phyloP scores from a whole-genome alignment of 768 basidiomycete genomes.

The Hemileccinum impolitum region DNA sequence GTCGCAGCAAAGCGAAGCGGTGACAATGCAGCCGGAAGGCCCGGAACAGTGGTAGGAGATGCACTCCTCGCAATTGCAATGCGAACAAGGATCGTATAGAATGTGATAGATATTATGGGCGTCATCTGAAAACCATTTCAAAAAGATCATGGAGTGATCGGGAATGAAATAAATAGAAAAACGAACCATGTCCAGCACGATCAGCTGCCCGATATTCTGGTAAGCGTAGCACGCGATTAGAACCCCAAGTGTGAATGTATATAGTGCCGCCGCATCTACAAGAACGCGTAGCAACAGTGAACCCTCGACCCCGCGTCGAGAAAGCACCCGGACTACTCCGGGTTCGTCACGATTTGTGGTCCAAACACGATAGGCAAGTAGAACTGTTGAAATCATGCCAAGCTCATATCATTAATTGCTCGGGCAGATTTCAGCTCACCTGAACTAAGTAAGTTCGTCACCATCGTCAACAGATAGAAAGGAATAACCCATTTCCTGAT shows the following conservation, averaged over 20 bases:
- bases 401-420: background rate
- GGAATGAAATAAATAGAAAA: background rate
- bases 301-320: slow-evolving; percentile 4
- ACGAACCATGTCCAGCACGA: slow-evolving; percentile 23
- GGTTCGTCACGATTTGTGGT: slow-evolving; percentile 1
- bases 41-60: too few relatives aligned
- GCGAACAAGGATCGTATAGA: slow-evolving; percentile 17
- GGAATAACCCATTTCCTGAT: slow-evolving; percentile 8
- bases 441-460: slow-evolving; percentile 22
- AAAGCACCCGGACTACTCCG: slow-evolving; percentile 10
- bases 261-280: slow-evolving; percentile 14
- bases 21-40: slow-evolving; percentile 7
- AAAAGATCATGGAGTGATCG: background rate
- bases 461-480: slow-evolving; percentile 20
- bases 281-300: slow-evolving; percentile 15
- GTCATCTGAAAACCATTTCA: slow-evolving; percentile 10
- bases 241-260: slow-evolving; percentile 12
- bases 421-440: slow-evolving; percentile 4
- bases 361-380: slow-evolving; percentile 21
- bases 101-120: slow-evolving; percentile 21
- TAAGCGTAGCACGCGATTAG: slow-evolving; percentile 12
- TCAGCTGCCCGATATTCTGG: slow-evolving; percentile 3
- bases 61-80: slow-evolving; percentile 13
- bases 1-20: slow-evolving; percentile 15
- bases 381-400: background rate